phyloP scores from a whole-genome alignment of 1,284 basidiomycete genomes.

The Cryptococcus sp. region DNA sequence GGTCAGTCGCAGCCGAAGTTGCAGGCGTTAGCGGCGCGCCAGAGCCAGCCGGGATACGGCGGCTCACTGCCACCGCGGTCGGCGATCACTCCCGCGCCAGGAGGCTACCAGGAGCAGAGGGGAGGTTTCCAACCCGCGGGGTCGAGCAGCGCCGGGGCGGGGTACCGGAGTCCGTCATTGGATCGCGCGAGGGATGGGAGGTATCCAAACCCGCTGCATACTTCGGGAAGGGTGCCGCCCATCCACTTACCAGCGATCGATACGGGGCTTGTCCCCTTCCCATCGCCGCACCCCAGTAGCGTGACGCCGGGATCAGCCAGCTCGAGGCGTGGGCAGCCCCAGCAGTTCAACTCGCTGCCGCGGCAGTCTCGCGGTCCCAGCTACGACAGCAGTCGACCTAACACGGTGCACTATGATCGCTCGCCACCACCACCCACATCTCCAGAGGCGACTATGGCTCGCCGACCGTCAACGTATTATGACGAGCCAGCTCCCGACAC shows the following conservation, averaged over 20 bases:
- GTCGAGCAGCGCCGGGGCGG: not conserved
- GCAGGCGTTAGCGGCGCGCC: not conserved
- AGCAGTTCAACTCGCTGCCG: conserved; percentile 9
- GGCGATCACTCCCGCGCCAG: conserved; percentile 22
- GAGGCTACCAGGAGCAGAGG: conserved; percentile 10
- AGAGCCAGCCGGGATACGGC: conserved; percentile 20
- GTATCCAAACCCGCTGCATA: conserved; percentile 30
- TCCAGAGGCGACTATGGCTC: conserved; percentile 33
- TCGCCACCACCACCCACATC: conserved; percentile 29
- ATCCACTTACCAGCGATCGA: conserved; percentile 8
- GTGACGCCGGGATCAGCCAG: not conserved
- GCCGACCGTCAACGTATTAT: conserved; percentile 32
- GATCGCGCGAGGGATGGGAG: conserved; percentile 30
- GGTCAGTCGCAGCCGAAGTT: not conserved
- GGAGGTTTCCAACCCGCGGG: conserved; percentile 6
- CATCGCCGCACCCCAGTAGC: conserved; percentile 28
- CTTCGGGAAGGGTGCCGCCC: conserved; percentile 10
- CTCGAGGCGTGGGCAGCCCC: not conserved
- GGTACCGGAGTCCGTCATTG: conserved; percentile 19
- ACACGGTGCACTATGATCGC: conserved; percentile 28
- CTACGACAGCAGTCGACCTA: conserved; percentile 15
- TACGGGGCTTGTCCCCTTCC: conserved; percentile 29
- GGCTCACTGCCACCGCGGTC: conserved; percentile 17
- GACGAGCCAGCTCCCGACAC: conserved; percentile 21
- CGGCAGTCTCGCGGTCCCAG: conserved; percentile 4